A percentile compares a stretch with the other conserved stretches of the same genome.
Conservation (phyloP, 140 eudicot genomes). For the Artemisia princeps region DNA sequence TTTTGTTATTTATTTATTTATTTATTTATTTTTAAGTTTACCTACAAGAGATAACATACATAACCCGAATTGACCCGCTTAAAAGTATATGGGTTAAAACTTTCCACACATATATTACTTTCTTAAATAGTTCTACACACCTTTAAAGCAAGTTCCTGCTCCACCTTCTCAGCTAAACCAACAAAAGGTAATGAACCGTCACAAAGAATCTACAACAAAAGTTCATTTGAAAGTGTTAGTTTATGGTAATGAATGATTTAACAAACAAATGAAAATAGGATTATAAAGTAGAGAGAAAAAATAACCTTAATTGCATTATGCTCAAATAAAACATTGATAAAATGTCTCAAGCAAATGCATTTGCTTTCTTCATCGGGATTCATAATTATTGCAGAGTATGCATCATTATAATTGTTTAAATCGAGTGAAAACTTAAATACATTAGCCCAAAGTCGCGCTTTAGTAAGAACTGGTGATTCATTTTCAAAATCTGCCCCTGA, state of each 20-base stretch:
- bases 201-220: constrained; percentile 66
- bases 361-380: too few species aligned
- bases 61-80: background rate
- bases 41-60: background rate
- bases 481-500: constrained; percentile 25
- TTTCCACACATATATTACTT: background rate
- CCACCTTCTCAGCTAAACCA: constrained; percentile 82
- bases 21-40: background rate
- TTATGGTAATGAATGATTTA: background rate
- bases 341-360: too few species aligned
- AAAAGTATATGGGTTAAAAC: background rate
- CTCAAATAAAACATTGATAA: constrained; percentile 56
- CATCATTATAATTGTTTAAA: too few species aligned
- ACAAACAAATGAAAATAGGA: background rate
- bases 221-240: background rate
- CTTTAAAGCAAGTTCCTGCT: constrained; percentile 96
- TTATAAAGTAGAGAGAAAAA: constrained; percentile 5
- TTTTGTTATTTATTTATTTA: background rate
- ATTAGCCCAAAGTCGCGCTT: constrained; percentile 97
- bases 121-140: constrained; percentile 30
- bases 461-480: constrained; percentile 62
- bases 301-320: constrained; percentile 83
- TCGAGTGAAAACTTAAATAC: constrained; percentile 50
- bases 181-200: constrained; percentile 78
- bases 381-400: too few species aligned